Evolutionary conservation across 139 green algal genomes (phyloP).

Genomic region (Limnomonas spitsbergensis): DNA sequence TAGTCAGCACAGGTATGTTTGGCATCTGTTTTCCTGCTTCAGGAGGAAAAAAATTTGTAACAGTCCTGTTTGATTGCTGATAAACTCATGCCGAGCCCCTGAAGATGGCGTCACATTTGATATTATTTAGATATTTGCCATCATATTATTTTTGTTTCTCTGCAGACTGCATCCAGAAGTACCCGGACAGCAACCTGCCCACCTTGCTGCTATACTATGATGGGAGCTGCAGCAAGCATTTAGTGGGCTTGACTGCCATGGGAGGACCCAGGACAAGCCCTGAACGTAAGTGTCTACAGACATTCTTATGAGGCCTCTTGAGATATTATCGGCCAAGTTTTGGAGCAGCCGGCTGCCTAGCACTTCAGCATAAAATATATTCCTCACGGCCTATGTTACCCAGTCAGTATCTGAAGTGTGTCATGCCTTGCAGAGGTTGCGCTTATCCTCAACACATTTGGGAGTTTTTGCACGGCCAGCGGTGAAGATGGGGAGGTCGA

Average conservation of each 20-base stretch:
- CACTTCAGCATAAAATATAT: neutral
- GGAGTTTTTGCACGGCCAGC: neutral
- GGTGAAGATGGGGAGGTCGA: neutral
- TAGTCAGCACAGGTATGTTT: slow-evolving; percentile 76
- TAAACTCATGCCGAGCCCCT: no score
- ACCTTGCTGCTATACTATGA: slow-evolving; percentile 86
- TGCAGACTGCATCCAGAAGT: slow-evolving; percentile 35
- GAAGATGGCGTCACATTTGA: no score
- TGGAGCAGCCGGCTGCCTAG: neutral
- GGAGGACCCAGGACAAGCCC: slow-evolving; percentile 65
- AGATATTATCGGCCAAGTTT: no score
- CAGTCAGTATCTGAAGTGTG: neutral
- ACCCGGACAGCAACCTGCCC: slow-evolving; percentile 87
- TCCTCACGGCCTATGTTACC: neutral
- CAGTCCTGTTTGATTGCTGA: no score
- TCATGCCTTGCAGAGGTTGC: neutral
- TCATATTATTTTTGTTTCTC: no score
- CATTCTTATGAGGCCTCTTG: no score
- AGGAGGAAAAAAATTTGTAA: no score
- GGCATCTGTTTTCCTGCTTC: no score
- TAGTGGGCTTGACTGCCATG: slow-evolving; percentile 69
- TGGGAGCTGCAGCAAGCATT: slow-evolving; percentile 24
- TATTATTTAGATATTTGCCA: no score
- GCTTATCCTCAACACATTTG: neutral
- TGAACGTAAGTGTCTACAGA: slow-evolving; percentile 56